Evolutionary conservation across 805 yeast species (phyloP), one percentile per base, ranked within the genome.

Genomic region (Candida endomychidarum): DNA sequence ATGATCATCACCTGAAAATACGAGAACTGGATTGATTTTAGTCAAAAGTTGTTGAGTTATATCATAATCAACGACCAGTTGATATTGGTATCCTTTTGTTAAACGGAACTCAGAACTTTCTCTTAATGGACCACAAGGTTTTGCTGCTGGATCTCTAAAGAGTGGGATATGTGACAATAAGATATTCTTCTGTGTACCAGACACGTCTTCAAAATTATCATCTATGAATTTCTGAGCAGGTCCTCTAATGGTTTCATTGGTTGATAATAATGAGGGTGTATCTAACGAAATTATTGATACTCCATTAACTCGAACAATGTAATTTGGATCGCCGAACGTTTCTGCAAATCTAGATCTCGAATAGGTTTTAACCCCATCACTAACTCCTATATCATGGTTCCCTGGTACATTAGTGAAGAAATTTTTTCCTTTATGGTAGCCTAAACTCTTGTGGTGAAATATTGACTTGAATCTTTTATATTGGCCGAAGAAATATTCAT

Each of bases 301-400:
- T 10, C 57, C 57, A 38, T 58, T 47, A 10, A 67, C 51, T 19
- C 41, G 29, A 24, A 38, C 46, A 4, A 59, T 38, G 2, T 36
- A 27, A 49, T 70, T 69, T 5, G 61, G 56, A 4, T 43, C 33
- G 9, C 73, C 75, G 49, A 69, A 70, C 17, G 48, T 44, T 8
- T 49, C 38, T 10, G 33, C 36, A 41, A 65, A 70, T 22, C 74
- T 52, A 2, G 47, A 46, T 22, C 67, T 46, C 28, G 61, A 53
- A 21, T 48, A 43, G 18, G 75, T 65, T 15, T 78, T 72, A 10
- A 93, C 80, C 5, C 49, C 43, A 50, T 84, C 80, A 8, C 91
- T 96, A 62, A 83, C 88, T 0, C 99, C 99, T 45, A 95, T 86
- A 58, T 93, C 99, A 60, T 93, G 99, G 55, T 93, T 93, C 2